These are phyloP conservation scores for Letharia lupina DNA, from an alignment of 495 filamentous ascomycete species.

Conservation along the genomic window DNA sequence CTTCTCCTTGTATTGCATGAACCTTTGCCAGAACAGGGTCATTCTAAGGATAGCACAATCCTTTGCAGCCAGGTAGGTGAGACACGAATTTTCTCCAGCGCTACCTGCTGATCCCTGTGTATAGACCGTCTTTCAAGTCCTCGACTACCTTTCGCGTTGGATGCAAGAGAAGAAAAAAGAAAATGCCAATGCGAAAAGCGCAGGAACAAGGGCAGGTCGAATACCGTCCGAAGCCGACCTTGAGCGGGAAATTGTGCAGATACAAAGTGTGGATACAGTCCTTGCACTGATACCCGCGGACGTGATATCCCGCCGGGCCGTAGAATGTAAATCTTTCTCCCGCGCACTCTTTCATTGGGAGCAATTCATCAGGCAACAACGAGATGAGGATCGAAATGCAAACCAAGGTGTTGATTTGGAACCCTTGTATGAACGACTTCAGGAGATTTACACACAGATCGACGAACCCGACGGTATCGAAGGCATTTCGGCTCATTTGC, in stretches of 20 bases:
- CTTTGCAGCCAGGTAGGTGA: constrained; percentile 69
- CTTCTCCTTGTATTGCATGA: constrained; percentile 58
- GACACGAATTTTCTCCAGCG: constrained; percentile 2
- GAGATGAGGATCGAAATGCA: constrained; percentile 32
- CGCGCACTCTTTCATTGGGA: constrained; percentile 91
- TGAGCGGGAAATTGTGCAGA: constrained; percentile 39
- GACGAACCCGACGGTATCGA: constrained; percentile 97
- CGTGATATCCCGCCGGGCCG: constrained; percentile 70
- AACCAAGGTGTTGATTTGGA: constrained; percentile 41
- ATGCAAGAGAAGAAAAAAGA: constrained; percentile 70
- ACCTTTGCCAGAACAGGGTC: constrained; percentile 45
- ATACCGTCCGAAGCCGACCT: constrained; percentile 29
- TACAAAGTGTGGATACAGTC: constrained; percentile 53
- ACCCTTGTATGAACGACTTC: constrained; percentile 63
- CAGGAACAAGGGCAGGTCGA: constrained; percentile 34
- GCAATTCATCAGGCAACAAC: constrained; percentile 67
- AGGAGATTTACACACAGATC: constrained; percentile 91
- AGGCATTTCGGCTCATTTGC: constrained; percentile 79
- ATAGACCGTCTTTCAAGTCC: constrained; percentile 78
- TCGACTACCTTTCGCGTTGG: constrained; percentile 90
- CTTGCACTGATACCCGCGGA: constrained; percentile 72
- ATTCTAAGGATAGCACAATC: constrained; percentile 60
- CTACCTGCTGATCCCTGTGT: constrained; percentile 1
- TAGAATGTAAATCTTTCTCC: constrained; percentile 88
- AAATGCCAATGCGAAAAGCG: constrained; percentile 29